Evolutionary conservation across 306 rosid species (phyloP).

Genomic region (Crataegus laevigata): DNA sequence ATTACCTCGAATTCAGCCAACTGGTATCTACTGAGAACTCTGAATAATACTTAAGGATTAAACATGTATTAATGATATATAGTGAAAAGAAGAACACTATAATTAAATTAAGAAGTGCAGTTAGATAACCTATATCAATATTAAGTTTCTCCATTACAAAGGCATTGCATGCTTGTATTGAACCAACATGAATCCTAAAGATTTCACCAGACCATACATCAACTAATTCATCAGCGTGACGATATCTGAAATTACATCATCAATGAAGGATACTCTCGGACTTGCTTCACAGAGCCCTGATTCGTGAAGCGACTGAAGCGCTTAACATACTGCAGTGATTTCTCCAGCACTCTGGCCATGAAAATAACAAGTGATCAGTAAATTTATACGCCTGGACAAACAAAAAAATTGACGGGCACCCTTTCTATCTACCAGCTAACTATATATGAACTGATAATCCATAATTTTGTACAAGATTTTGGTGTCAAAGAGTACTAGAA

Average conservation of each 20-base stretch:
- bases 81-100: background rate
- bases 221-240: background rate
- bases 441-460: background rate
- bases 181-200: background rate
- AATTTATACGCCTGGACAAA: too few relatives aligned
- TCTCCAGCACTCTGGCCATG: conserved; percentile 21
- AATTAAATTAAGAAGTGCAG: background rate
- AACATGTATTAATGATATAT: background rate
- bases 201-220: background rate
- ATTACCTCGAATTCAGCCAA: conserved; percentile 24
- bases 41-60: conserved; percentile 1
- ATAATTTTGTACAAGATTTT: background rate
- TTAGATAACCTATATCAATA: background rate
- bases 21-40: conserved; percentile 24
- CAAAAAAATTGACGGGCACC: background rate
- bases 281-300: conserved; percentile 27
- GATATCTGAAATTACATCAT: background rate
- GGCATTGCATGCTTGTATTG: background rate
- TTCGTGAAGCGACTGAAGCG: conserved; percentile 23
- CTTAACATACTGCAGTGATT: conserved; percentile 26
- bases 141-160: background rate
- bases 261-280: conserved; percentile 21
- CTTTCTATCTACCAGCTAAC: background rate
- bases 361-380: background rate
- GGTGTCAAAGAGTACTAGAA: background rate